Evolutionary conservation across 805 yeast species (phyloP).

Genomic region (Saccharomycopsis oosterbeekiorum): DNA sequence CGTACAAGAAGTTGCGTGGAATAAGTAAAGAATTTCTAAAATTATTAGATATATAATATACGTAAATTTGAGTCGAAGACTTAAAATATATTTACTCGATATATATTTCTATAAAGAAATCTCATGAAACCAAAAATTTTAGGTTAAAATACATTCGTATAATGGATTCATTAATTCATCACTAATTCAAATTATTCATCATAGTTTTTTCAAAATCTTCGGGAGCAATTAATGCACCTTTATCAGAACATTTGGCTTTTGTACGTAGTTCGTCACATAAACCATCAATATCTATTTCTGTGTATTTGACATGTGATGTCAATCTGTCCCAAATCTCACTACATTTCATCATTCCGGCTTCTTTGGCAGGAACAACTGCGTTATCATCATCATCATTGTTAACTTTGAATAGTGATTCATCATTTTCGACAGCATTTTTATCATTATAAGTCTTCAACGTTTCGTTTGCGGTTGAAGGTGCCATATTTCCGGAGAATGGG

Average conservation of each 20-base stretch:
- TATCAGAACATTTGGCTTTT: conserved; percentile 92
- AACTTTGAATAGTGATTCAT: conserved; percentile 24
- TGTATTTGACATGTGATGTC: conserved; percentile 85
- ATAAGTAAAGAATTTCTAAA: no score
- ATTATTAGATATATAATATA: no score
- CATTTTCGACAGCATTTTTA: neutral
- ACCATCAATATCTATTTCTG: conserved; percentile 90
- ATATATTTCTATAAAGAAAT: no score
- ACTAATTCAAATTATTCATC: neutral
- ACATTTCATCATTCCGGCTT: conserved; percentile 55
- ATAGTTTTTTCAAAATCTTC: conserved; percentile 60
- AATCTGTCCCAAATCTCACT: conserved; percentile 95
- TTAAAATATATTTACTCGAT: no score
- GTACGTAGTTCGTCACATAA: conserved; percentile 79
- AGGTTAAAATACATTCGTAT: no score
- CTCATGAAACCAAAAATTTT: no score
- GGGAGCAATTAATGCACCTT: conserved; percentile 80
- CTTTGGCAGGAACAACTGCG: conserved; percentile 60
- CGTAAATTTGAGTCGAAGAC: no score
- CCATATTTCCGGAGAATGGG: neutral
- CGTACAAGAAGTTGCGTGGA: no score
- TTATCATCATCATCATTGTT: conserved; percentile 25
- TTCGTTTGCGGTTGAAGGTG: neutral
- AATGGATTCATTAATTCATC: neutral
- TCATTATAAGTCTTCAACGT: neutral